A percentile compares a stretch with the other conserved stretches of the same genome.
Evolutionary conservation across 768 basidiomycete species (phyloP).

Genomic region (Mycena rebaudengoi): DNA sequence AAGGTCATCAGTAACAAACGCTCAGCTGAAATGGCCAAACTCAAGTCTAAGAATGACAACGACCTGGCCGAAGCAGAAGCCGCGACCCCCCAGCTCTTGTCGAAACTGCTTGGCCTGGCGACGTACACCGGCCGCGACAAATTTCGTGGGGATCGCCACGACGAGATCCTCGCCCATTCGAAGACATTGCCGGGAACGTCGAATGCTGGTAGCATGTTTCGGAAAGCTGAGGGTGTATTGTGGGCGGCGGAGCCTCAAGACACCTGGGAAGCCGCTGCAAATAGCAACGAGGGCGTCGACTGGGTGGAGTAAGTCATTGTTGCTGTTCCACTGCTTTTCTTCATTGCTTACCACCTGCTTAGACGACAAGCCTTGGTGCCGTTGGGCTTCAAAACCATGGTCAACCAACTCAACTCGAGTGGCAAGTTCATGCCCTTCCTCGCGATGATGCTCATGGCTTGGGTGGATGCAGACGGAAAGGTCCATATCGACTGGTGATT

Average conservation of each 20-base stretch:
- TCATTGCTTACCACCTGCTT: background rate
- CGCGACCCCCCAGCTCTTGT: background rate
- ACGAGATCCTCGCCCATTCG: background rate
- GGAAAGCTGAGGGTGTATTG: background rate
- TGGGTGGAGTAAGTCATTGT: slow-evolving; percentile 9
- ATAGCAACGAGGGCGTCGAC: background rate
- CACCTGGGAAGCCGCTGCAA: background rate
- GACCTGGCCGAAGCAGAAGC: background rate
- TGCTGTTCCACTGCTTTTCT: background rate
- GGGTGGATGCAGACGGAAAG: background rate
- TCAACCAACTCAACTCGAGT: background rate
- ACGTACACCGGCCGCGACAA: no score
- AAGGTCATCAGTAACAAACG: background rate
- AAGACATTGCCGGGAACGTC: background rate
- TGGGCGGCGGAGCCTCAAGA: slow-evolving; percentile 8
- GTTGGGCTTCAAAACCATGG: background rate
- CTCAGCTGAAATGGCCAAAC: background rate
- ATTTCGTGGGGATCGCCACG: no score
- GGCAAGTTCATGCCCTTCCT: background rate
- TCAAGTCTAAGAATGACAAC: background rate
- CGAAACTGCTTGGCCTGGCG: background rate
- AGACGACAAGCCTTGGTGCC: slow-evolving; percentile 6
- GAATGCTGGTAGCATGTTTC: slow-evolving; percentile 9
- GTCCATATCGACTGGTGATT: background rate
- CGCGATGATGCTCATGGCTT: background rate